Evolutionary conservation across 257 asterid species (phyloP).

Genomic region (Scutellaria baicalensis): DNA sequence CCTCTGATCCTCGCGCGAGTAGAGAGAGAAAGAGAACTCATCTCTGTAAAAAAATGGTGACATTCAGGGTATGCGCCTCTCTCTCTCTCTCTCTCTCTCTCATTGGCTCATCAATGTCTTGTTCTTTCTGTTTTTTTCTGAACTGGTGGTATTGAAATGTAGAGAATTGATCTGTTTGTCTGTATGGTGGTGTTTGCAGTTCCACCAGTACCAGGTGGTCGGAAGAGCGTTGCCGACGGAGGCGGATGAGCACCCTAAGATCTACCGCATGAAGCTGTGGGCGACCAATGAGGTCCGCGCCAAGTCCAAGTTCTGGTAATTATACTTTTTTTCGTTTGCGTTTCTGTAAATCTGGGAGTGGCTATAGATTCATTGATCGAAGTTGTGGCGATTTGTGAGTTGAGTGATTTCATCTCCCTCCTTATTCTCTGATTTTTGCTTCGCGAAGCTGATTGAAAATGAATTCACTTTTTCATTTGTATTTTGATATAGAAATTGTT

Average conservation of each 20-base stretch:
- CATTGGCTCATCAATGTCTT: background rate
- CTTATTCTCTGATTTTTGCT: too few species aligned
- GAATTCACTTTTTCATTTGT: too few species aligned
- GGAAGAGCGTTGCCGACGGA: conserved; percentile 83
- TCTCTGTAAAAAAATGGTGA: conserved; percentile 34
- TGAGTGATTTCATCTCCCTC: background rate
- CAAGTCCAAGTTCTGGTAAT: conserved; percentile 71
- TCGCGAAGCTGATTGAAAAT: too few species aligned
- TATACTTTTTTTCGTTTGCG: background rate
- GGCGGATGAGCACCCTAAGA: conserved; percentile 71
- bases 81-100: background rate
- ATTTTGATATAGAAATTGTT: background rate
- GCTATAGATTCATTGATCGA: background rate
- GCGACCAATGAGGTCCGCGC: conserved; percentile 87
- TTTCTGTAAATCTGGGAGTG: background rate
- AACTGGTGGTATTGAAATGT: background rate
- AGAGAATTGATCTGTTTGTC: background rate
- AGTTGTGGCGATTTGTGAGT: background rate
- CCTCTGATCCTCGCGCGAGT: conserved; percentile 13
- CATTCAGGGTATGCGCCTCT: conserved; percentile 28
- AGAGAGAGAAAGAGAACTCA: conserved; percentile 3
- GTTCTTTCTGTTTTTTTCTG: background rate
- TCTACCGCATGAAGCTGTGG: conserved; percentile 84
- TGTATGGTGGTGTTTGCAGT: conserved; percentile 29
- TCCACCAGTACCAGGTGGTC: conserved; percentile 84